Conservation (phyloP, 768 basidiomycete genomes). For the Boletus rubroflammeus region DNA sequence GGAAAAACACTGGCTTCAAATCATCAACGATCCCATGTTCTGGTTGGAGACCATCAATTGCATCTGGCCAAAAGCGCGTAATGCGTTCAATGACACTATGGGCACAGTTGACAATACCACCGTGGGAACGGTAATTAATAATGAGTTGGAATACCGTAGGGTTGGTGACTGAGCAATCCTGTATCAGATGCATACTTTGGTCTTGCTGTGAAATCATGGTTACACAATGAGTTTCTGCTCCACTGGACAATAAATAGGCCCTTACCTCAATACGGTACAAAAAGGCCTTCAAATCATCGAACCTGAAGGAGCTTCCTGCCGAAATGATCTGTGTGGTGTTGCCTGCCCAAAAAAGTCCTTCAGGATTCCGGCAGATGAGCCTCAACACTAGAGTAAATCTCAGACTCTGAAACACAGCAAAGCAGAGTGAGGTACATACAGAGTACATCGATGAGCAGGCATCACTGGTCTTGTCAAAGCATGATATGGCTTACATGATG, state of each 20-base stretch:
- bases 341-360: constrained; percentile 73
- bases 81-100: constrained; percentile 63
- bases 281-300: constrained; percentile 68
- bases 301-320: constrained; percentile 67
- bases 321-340: constrained; percentile 80
- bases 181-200: constrained; percentile 9
- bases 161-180: constrained; percentile 13
- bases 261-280: constrained; percentile 58
- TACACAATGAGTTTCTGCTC: not conserved
- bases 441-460: constrained; percentile 60
- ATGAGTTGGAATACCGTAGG: constrained; percentile 53
- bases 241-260: not conserved
- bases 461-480: too few relatives aligned
- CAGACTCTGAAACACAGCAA: constrained; percentile 1
- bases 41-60: constrained; percentile 55
- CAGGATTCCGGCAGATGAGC: constrained; percentile 55
- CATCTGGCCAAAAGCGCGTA: constrained; percentile 55
- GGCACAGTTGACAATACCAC: constrained; percentile 72
- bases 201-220: constrained; percentile 21
- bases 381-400: constrained; percentile 48
- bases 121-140: constrained; percentile 68
- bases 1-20: constrained; percentile 55
- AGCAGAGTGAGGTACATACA: constrained; percentile 34
- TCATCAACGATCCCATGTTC: constrained; percentile 57
- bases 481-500: too few relatives aligned